Conservation (phyloP, 2,329 filamentous ascomycete species). For the Ustulina deusta region DNA sequence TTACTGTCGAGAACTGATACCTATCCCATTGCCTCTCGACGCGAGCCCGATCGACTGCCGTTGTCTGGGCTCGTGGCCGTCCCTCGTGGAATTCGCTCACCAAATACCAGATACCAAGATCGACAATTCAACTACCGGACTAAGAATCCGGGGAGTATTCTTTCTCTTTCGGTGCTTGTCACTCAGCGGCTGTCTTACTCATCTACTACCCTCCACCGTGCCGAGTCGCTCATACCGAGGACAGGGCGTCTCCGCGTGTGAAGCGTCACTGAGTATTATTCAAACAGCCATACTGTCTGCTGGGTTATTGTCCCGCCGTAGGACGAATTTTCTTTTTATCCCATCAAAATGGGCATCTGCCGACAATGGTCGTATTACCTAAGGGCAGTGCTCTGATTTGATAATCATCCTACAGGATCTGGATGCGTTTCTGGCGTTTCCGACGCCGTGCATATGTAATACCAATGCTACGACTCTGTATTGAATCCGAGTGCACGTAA, state of each 20-base stretch:
- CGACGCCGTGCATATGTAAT: conserved; percentile 38
- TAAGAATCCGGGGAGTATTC: conserved; percentile 34
- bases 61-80: conserved; percentile 10
- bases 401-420: conserved; percentile 32
- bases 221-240: conserved; percentile 37
- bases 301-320: conserved; percentile 25
- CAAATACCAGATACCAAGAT: conserved; percentile 21
- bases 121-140: conserved; percentile 28
- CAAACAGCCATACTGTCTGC: conserved; percentile 10
- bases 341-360: neutral
- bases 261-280: conserved; percentile 9
- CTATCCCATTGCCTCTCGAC: conserved; percentile 18
- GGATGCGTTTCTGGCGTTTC: conserved; percentile 34
- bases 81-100: conserved; percentile 16
- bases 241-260: conserved; percentile 8
- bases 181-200: conserved; percentile 38
- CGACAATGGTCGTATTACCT: conserved; percentile 40
- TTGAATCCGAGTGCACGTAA: conserved; percentile 12
- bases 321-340: conserved; percentile 11
- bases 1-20: conserved; percentile 21
- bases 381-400: conserved; percentile 37
- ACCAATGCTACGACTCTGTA: conserved; percentile 9
- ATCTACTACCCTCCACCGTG: conserved; percentile 29
- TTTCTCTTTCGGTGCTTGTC: conserved; percentile 35
- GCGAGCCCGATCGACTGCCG: neutral